These are phyloP conservation scores for Parachlorella kessleri DNA, from an alignment of 139 green algal genomes.

Conservation along the genomic window DNA sequence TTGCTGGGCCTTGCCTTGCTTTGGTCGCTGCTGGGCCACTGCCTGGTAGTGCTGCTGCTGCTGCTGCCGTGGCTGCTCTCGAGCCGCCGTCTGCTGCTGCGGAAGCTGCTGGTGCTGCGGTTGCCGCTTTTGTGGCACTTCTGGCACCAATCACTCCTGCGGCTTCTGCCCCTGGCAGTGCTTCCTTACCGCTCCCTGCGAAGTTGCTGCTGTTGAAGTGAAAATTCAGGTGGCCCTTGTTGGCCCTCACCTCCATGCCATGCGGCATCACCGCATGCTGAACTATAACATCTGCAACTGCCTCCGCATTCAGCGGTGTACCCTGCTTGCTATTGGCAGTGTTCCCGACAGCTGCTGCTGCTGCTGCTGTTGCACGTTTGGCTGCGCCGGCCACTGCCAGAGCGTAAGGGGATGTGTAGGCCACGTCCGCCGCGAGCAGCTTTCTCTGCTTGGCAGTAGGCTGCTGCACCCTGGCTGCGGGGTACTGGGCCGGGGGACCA, in stretches of 20 bases:
- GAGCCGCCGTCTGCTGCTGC: background rate
- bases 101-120: conserved; percentile 3
- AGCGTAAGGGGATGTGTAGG: conserved; percentile 6
- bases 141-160: background rate
- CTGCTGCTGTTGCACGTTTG: background rate
- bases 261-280: conserved; percentile 7
- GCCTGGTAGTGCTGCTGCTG: background rate
- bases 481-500: conserved; percentile 12
- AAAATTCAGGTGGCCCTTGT: conserved; percentile 46
- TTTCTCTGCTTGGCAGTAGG: conserved; percentile 23
- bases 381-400: conserved; percentile 26
- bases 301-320: background rate
- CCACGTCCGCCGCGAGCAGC: conserved; percentile 12
- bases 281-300: conserved; percentile 6
- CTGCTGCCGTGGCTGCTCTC: background rate
- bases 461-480: conserved; percentile 10
- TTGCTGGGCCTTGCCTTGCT: no score
- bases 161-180: background rate
- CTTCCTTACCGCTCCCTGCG: background rate
- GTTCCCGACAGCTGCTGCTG: background rate
- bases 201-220: conserved; percentile 61
- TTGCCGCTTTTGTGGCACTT: background rate
- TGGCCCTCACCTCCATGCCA: background rate
- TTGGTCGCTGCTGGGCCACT: background rate
- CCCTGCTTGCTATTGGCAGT: background rate